These are phyloP conservation scores for Graphium sp. DNA, from an alignment of 2,329 filamentous ascomycete genomes.

Conservation along the genomic window DNA sequence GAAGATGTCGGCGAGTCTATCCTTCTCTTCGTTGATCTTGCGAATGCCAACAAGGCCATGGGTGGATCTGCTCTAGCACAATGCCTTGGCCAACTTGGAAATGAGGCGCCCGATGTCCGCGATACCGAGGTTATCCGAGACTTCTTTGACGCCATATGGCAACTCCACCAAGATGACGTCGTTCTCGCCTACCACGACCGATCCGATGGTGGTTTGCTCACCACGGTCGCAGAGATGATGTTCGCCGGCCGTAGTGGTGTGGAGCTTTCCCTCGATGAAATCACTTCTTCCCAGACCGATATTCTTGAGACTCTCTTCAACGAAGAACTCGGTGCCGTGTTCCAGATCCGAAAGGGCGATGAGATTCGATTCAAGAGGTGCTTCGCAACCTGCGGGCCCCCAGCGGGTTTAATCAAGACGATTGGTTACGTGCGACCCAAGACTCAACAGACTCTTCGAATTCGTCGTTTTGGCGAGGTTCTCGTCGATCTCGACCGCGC, in stretches of 20 bases:
- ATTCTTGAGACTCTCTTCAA: conserved; percentile 77
- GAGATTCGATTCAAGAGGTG: conserved; percentile 76
- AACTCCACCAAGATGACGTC: conserved; percentile 38
- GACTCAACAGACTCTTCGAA: conserved; percentile 57
- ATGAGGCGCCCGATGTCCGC: conserved; percentile 73
- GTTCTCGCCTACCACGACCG: conserved; percentile 92
- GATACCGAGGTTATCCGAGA: conserved; percentile 69
- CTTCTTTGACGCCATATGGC: conserved; percentile 72
- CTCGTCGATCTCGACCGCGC: conserved; percentile 54
- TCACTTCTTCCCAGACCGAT: conserved; percentile 42
- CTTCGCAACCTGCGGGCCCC: conserved; percentile 80
- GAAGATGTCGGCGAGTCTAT: conserved; percentile 83
- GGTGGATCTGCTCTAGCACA: conserved; percentile 88
- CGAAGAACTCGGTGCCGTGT: conserved; percentile 88
- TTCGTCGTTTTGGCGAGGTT: conserved; percentile 53
- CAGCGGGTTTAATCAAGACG: conserved; percentile 64
- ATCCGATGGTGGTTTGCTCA: conserved; percentile 83
- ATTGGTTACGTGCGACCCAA: conserved; percentile 60
- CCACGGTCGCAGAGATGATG: conserved; percentile 91
- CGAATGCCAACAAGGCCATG: conserved; percentile 61
- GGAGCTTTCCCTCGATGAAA: conserved; percentile 66
- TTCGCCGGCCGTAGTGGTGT: conserved; percentile 86
- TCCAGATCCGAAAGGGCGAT: conserved; percentile 78
- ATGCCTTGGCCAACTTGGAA: conserved; percentile 70
- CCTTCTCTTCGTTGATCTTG: conserved; percentile 82